Conservation (phyloP, 306 rosid species). For the Cercis canadensis region DNA sequence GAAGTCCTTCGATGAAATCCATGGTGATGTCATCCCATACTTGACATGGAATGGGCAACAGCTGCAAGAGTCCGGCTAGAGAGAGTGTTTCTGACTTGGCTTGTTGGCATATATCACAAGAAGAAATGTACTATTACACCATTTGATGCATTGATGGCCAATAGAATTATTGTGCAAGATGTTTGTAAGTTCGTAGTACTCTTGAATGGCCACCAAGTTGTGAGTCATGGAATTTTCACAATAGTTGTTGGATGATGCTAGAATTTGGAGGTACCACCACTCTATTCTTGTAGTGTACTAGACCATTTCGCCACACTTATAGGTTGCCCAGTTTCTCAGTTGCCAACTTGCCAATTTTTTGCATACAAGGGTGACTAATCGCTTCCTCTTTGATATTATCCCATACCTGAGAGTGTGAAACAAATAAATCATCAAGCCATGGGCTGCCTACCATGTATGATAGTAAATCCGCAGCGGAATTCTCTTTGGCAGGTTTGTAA, state of each 20-base stretch:
- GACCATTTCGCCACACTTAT: no score
- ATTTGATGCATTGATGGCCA: background rate
- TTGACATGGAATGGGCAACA: no score
- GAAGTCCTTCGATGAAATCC: no score
- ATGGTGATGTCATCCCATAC: no score
- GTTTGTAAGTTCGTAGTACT: background rate
- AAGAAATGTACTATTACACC: background rate
- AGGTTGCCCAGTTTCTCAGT: no score
- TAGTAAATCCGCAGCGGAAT: background rate
- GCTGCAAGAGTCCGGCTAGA: background rate
- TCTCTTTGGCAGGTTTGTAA: background rate
- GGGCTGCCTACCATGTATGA: background rate
- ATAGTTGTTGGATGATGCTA: no score
- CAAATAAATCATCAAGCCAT: no score
- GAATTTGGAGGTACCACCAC: no score
- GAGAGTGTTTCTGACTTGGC: background rate
- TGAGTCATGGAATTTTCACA: background rate
- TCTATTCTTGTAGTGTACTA: no score
- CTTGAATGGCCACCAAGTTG: background rate
- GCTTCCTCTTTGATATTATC: background rate
- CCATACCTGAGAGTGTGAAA: no score
- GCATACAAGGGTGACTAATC: background rate
- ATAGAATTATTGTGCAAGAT: background rate
- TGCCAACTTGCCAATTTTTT: no score
- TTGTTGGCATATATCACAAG: background rate